phyloP scores from a whole-genome alignment of 192 early-diverging fungal genomes.

The Podila epigama region DNA sequence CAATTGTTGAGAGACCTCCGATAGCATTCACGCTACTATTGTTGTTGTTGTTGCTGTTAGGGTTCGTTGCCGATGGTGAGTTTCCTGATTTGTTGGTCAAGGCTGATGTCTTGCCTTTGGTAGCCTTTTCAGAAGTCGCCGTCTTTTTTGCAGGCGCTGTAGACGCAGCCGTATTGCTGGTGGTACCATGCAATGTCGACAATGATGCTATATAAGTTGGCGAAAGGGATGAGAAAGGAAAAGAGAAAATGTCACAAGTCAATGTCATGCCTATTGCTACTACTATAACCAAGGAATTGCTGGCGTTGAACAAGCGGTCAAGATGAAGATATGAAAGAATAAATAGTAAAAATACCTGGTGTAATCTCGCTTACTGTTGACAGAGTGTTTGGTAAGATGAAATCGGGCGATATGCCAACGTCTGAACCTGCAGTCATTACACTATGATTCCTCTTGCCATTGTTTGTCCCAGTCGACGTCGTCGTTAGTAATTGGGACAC shows the following conservation, averaged over 20 bases:
- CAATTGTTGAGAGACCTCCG: slow-evolving; percentile 12
- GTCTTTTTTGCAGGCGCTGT: not conserved
- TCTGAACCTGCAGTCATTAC: not conserved
- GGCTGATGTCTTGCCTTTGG: not conserved
- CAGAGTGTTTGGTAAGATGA: not conserved
- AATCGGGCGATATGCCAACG: not conserved
- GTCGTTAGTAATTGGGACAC: not conserved
- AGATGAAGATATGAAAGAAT: no score
- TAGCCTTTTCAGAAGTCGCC: not conserved
- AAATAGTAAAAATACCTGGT: slow-evolving; percentile 8
- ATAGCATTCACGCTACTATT: not conserved
- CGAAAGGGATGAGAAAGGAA: not conserved
- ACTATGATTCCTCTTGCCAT: slow-evolving; percentile 22
- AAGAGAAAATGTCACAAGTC: no score
- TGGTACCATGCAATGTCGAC: slow-evolving; percentile 3
- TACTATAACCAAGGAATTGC: no score
- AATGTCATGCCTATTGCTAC: no score
- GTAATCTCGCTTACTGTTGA: slow-evolving; percentile 18
- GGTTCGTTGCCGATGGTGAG: not conserved
- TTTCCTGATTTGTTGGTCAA: not conserved
- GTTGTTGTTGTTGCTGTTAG: slow-evolving; percentile 10
- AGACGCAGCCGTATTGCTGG: not conserved
- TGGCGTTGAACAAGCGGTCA: no score
- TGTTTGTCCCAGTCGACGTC: not conserved
- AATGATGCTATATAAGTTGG: not conserved